These are phyloP conservation scores for Penicillium sp. DNA, from an alignment of 2,329 filamentous ascomycete species.

Conservation along the genomic window DNA sequence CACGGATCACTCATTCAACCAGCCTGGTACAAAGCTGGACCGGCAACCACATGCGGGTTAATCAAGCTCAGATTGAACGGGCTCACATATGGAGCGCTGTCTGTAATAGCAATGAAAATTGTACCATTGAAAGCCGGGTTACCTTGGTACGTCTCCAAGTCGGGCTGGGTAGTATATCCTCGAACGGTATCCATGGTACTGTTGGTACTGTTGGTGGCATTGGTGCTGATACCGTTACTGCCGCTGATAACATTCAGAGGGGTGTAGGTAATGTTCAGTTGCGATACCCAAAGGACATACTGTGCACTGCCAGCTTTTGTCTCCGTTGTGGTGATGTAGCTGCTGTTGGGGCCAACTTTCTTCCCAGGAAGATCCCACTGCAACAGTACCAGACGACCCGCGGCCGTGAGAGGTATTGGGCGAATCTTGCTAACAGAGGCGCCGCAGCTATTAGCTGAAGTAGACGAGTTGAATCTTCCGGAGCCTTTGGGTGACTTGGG, in stretches of 20 bases:
- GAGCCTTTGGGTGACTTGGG: conserved; percentile 54
- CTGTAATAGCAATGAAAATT: conserved; percentile 76
- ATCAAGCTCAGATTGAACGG: conserved; percentile 73
- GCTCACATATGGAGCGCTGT: conserved; percentile 65
- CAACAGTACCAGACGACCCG: conserved; percentile 70
- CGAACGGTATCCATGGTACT: conserved; percentile 41
- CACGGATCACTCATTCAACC: conserved; percentile 53
- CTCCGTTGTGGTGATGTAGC: conserved; percentile 65
- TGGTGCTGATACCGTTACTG: conserved; percentile 47
- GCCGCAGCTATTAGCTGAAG: conserved; percentile 53
- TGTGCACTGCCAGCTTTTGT: conserved; percentile 55
- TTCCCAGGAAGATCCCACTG: conserved; percentile 70
- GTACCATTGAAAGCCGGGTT: conserved; percentile 74
- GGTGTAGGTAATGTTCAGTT: conserved; percentile 73
- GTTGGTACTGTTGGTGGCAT: conserved; percentile 36
- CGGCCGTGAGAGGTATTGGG: conserved; percentile 74
- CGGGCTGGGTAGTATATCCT: conserved; percentile 72
- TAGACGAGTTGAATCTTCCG: background rate
- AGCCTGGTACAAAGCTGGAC: conserved; percentile 71
- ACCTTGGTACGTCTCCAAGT: conserved; percentile 64
- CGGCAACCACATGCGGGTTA: conserved; percentile 73
- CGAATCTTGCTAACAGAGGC: conserved; percentile 56
- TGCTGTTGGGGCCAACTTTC: conserved; percentile 75
- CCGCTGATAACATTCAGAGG: conserved; percentile 50
- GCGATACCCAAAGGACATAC: conserved; percentile 74